Evolutionary conservation across 352 stramenopile species (phyloP), one percentile per base, ranked within the genome.

Genomic region (Phytophthora uliginosa): DNA sequence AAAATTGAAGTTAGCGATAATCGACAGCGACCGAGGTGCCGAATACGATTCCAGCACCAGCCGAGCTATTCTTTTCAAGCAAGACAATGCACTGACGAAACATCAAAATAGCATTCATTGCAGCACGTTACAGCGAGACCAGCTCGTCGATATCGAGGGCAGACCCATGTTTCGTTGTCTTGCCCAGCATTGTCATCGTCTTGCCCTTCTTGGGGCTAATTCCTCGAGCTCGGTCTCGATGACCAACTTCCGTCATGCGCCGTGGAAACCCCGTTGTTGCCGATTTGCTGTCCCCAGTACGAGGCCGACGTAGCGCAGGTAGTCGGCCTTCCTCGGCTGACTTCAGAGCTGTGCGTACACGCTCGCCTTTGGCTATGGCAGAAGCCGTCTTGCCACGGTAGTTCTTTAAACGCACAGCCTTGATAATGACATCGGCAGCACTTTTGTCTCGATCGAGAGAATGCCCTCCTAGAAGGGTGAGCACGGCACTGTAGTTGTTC

Each of bases 401-500:
- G 48, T 92, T 92, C 66, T 81, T 84, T 4, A 68, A 69, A 15
- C 76, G 70, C 55, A 87, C 73, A n/a, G 71, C 60, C 55, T 56
- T 69, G 7, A 88, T 56, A 24, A 84, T 83, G 4, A 56, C 31
- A 15, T 82, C 78, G 7, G 73, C 66, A 2, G 64, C 51, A 2
- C 72, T 47, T 38, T 77, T 78, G 20, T 83, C 72, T 47, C 71
- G 66, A 13, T 72, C 64, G 13, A 69, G 59, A n/a, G 72, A 61
- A 56, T 90, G 68, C 4, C 75, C 78, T 2, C 79, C 83, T 18
- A 94, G 54, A 5, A 94, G 69, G 0, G 79, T 79, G 31, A 86
- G 60, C 1, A 90, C 74, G 13, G 80, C 79, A n/a, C 91, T 83
- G 42, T 89, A 87, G 15, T 92, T 80, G 55, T 84, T 92, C 38